These are phyloP conservation scores for Liriodendron chinense DNA, from an alignment of 164 flowering plant genomes.

Conservation along the genomic window DNA sequence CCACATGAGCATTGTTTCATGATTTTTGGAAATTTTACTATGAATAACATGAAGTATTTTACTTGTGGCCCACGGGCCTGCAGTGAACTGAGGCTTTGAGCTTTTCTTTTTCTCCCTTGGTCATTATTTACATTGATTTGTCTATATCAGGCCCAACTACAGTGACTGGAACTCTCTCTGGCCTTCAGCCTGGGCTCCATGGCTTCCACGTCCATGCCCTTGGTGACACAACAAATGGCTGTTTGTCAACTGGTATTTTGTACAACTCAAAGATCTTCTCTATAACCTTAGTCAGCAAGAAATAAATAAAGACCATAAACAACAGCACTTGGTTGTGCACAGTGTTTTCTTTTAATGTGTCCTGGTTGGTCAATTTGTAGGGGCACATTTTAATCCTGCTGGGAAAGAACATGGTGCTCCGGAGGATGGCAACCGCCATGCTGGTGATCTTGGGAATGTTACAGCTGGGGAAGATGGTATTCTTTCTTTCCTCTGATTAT, in stretches of 20 bases:
- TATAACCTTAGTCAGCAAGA: not conserved
- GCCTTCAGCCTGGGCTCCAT: slow-evolving; percentile 87
- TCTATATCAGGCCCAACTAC: not conserved
- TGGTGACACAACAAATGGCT: slow-evolving; percentile 97
- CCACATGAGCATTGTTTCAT: too few relatives aligned
- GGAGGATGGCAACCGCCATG: slow-evolving; percentile 85
- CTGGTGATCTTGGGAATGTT: slow-evolving; percentile 94
- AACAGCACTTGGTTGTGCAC: not conserved
- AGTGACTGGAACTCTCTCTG: slow-evolving; percentile 78
- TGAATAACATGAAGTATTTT: too few relatives aligned
- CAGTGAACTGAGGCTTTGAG: not conserved
- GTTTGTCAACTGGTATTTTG: slow-evolving; percentile 87
- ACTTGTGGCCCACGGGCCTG: not conserved
- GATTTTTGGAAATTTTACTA: too few relatives aligned
- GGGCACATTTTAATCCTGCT: slow-evolving; percentile 86
- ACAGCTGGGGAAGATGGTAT: slow-evolving; percentile 84
- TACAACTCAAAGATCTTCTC: not conserved
- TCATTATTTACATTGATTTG: not conserved
- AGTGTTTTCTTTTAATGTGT: slow-evolving; percentile 1
- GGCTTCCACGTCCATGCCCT: slow-evolving; percentile 98
- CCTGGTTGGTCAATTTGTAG: slow-evolving; percentile 23
- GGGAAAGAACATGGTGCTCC: slow-evolving; percentile 95
- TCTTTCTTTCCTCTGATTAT: not conserved
- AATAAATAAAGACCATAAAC: not conserved
- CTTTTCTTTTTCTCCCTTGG: not conserved